A percentile compares a stretch with the other conserved stretches of the same genome.
These are phyloP conservation scores for Orbilia ellipsospora DNA, from an alignment of 2,329 filamentous ascomycete species.

Conservation along the genomic window DNA sequence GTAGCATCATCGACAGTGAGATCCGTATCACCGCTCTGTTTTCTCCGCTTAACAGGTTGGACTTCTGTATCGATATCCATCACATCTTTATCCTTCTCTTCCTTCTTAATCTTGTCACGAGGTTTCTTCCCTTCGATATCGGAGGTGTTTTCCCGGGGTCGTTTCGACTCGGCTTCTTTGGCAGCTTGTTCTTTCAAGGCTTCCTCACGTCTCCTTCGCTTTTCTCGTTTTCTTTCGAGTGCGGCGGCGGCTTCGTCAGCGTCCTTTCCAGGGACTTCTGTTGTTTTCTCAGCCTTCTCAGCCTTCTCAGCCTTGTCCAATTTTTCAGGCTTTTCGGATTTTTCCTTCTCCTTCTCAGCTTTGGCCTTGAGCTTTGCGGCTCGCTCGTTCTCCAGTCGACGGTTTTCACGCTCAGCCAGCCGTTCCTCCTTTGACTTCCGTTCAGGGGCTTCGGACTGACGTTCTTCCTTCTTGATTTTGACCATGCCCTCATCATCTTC, in stretches of 20 bases:
- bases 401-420: constrained; percentile 41
- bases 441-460: constrained; percentile 17
- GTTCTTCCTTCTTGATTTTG: constrained; percentile 29
- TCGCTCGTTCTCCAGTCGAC: constrained; percentile 27
- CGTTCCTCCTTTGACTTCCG: constrained; percentile 49
- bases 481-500: constrained; percentile 48
- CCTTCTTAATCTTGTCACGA: constrained; percentile 32
- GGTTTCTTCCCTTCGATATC: constrained; percentile 48
- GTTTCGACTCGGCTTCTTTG: constrained; percentile 39
- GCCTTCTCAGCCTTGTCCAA: constrained; percentile 41
- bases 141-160: constrained; percentile 33
- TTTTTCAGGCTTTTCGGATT: constrained; percentile 47
- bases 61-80: constrained; percentile 52
- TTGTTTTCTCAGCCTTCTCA: constrained; percentile 32
- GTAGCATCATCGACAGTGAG: constrained; percentile 20
- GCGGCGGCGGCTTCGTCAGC: constrained; percentile 44
- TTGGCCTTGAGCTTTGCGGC: constrained; percentile 28
- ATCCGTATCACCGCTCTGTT: constrained; percentile 31
- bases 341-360: constrained; percentile 46
- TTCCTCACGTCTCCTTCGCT: constrained; percentile 53
- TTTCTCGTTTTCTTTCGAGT: constrained; percentile 54
- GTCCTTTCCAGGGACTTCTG: constrained; percentile 34
- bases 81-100: constrained; percentile 43
- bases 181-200: constrained; percentile 30
- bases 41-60: constrained; percentile 31